Percentiles rank a stretch among this genome's conserved stretches.
Conservation (phyloP, 129 eudicot species). For the Logfia minima region DNA sequence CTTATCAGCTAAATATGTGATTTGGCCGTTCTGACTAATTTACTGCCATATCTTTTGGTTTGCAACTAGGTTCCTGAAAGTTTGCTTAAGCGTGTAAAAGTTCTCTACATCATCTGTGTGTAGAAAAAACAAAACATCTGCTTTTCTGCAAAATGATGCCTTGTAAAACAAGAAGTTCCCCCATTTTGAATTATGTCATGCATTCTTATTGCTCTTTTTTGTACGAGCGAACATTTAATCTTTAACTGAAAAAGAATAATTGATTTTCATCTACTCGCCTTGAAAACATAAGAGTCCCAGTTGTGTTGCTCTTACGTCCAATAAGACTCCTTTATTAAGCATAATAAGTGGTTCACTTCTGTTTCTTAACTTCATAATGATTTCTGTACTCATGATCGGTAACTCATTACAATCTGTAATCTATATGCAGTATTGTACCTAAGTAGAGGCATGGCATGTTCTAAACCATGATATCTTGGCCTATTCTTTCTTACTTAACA, state of each 20-base stretch:
- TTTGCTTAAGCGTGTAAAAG: neutral
- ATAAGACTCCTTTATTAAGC: neutral
- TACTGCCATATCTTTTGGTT: neutral
- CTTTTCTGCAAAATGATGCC: neutral
- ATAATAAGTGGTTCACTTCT: neutral
- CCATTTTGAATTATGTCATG: neutral
- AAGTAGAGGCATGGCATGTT: neutral
- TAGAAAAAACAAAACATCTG: neutral
- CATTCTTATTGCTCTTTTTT: neutral
- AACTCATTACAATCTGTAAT: neutral
- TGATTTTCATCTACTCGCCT: neutral
- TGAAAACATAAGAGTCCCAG: neutral
- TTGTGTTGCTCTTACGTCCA: neutral
- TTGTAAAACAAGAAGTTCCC: neutral
- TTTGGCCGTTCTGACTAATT: constrained; percentile 11
- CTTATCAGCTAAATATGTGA: neutral
- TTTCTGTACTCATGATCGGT: neutral
- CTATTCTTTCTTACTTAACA: neutral
- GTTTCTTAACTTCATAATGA: neutral
- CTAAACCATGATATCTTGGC: neutral
- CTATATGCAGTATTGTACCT: neutral
- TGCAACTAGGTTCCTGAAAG: neutral
- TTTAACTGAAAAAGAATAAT: neutral
- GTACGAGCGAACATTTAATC: no score
- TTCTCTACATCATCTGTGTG: neutral